Evolutionary conservation across 192 early-diverging fungal species (phyloP).

Genomic region (Podochytrium sp.): DNA sequence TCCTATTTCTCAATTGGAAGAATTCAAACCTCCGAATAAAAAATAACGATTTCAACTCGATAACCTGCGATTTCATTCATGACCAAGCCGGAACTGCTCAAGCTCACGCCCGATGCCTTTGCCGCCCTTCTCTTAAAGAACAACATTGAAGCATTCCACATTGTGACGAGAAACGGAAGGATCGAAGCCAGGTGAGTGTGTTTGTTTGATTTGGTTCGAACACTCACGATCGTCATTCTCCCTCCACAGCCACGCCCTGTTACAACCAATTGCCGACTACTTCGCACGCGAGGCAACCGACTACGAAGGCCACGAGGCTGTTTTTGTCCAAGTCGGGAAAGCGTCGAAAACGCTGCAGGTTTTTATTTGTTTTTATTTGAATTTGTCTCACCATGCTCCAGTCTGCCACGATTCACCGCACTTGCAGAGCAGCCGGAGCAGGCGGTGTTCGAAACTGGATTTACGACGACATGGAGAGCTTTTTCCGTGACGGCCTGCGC

Average conservation of each 20-base stretch:
- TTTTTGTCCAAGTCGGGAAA: conserved; percentile 28
- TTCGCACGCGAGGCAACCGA: conserved; percentile 21
- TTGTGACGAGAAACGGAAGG: neutral
- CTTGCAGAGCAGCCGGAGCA: conserved; percentile 30
- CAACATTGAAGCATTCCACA: conserved; percentile 19
- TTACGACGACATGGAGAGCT: conserved; percentile 33
- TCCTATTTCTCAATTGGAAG: neutral
- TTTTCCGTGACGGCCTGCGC: conserved; percentile 46
- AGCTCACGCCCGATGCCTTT: neutral
- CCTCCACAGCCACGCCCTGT: conserved; percentile 16
- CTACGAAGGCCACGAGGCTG: conserved; percentile 36
- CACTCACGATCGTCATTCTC: neutral
- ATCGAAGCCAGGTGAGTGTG: neutral
- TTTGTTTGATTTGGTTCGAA: neutral
- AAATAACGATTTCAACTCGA: neutral
- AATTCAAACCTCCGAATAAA: neutral
- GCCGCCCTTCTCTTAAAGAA: neutral
- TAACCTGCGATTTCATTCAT: neutral
- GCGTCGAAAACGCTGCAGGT: conserved; percentile 26
- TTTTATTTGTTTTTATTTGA: neutral
- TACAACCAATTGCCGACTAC: conserved; percentile 35
- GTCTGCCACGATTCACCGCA: conserved; percentile 31
- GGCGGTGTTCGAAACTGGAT: conserved; percentile 39
- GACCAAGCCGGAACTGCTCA: conserved; percentile 4
- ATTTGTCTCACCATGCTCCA: neutral